Evolutionary conservation across 2,329 filamentous ascomycete species (phyloP), one percentile per base, ranked within the genome.

Genomic region (Decorospora gaudefroyi): DNA sequence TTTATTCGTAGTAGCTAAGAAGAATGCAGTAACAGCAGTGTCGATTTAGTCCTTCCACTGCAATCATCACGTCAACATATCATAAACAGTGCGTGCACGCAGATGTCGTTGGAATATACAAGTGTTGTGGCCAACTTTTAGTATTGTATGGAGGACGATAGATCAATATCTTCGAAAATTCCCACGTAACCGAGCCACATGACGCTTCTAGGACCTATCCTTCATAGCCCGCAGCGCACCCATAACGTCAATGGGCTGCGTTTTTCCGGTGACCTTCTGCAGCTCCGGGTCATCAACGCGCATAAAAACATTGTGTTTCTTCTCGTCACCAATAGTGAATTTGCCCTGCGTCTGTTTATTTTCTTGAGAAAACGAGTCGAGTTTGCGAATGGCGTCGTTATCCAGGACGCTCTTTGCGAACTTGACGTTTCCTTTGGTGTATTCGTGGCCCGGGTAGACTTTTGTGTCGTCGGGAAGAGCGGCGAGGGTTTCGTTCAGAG

Each of bases 241-340:
- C 88, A 99, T 96, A 11, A 96, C 90, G 35, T 87, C 83, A 2
- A 92, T 78, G 0, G 90, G 86, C 27, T 91, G 82, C 0, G 82
- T 89, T 74, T 90, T 84, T 28, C 90, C 90, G 0, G 90, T 93
- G 8, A 81, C 85, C 72, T 90, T 87, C 65, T 95, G 89, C 40
- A 99, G 85, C 50, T 81, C 82, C 0, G 90, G 87, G 60, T 96
- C 91, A 81, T 90, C 53, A 78, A 95, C 79, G 57, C 88, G 82
- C 93, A 99, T 97, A 65, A 99, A 99, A 1, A 96, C 89, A 64
- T 99, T 99, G 71, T 97, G 90, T 74, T 88, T 76, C 85, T 97
- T 97, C 74, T 99, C 93, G 65, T 99, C 90, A 0, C 87, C 91
- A 71, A 99, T 97, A 0, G 92, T 99, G 61, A 96, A 97, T 65